phyloP scores from a whole-genome alignment of 108 stramenopile species.

The Cylindrotheca closterium region DNA sequence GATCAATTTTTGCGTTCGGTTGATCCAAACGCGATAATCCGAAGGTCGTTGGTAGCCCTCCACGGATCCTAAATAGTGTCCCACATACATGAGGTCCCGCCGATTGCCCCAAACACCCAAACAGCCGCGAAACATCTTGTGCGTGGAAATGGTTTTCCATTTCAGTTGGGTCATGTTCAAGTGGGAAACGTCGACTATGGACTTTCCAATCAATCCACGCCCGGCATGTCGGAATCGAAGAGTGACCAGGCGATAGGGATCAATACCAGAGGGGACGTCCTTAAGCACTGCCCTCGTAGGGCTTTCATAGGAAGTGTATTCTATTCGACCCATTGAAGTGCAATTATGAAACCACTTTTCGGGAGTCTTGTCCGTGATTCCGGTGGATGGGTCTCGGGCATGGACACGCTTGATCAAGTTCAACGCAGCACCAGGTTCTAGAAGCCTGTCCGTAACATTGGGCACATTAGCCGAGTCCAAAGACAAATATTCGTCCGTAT shows the following conservation, averaged over 20 bases:
- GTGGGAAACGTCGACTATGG: neutral
- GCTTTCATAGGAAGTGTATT: neutral
- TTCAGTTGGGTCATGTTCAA: neutral
- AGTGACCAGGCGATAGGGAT: neutral
- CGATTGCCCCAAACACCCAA: neutral
- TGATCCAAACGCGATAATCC: neutral
- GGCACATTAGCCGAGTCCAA: conserved; percentile 18
- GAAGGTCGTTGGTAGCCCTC: neutral
- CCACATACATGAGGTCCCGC: neutral
- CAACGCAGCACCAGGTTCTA: neutral
- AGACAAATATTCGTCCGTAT: conserved; percentile 61
- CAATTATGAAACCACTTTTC: neutral
- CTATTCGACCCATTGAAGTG: neutral
- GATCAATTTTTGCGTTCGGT: neutral
- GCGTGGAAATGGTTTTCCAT: neutral
- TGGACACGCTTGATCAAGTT: neutral
- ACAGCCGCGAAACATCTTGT: neutral
- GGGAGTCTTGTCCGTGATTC: neutral
- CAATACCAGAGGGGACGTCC: neutral
- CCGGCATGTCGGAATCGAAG: neutral
- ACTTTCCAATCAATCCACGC: neutral
- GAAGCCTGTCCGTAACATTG: neutral
- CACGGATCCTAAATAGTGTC: neutral
- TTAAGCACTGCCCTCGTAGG: neutral
- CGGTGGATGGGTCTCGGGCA: neutral